A percentile compares a stretch with the other conserved stretches of the same genome.
Conservation (phyloP, 371 early-diverging fungal genomes). For the Syncephalastrum racemosum region DNA sequence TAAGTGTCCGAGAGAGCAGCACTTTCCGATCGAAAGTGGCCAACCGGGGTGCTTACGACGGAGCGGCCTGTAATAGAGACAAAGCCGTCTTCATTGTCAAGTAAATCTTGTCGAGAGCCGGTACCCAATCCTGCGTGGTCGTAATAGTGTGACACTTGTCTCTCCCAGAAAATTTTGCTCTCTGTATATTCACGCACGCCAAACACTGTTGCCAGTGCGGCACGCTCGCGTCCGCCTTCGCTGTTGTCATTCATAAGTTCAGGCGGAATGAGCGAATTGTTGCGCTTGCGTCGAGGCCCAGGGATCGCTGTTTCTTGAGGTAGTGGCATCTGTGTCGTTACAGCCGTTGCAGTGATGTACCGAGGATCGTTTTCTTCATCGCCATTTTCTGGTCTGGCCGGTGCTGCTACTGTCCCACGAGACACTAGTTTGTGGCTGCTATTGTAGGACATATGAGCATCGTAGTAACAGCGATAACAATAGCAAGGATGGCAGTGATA, state of each 20-base stretch:
- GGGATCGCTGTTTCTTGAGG: slow-evolving; percentile 29
- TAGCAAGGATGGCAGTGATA: neutral
- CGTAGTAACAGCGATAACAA: neutral
- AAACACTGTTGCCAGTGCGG: slow-evolving; percentile 49
- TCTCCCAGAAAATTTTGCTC: slow-evolving; percentile 46
- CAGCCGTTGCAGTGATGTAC: slow-evolving; percentile 6
- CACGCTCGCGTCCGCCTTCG: slow-evolving; percentile 45
- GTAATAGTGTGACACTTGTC: slow-evolving; percentile 13
- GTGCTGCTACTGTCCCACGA: neutral
- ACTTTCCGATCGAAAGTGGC: no score
- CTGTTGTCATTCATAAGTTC: slow-evolving; percentile 38
- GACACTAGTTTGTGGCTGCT: neutral
- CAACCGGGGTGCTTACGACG: slow-evolving; percentile 13
- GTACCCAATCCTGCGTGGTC: slow-evolving; percentile 1
- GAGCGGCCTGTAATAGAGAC: slow-evolving; percentile 19
- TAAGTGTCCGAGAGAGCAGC: no score
- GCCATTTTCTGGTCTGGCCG: neutral
- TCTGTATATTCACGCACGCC: slow-evolving; percentile 50
- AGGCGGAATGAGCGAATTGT: slow-evolving; percentile 40
- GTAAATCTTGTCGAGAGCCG: neutral
- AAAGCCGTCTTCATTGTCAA: slow-evolving; percentile 13
- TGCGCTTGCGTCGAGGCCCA: slow-evolving; percentile 34
- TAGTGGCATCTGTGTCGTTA: slow-evolving; percentile 23
- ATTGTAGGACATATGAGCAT: neutral
- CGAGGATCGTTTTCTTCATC: slow-evolving; percentile 7